These are phyloP conservation scores for Ogataea hybrid DNA, from an alignment of 1,139 yeast genomes.

Conservation along the genomic window DNA sequence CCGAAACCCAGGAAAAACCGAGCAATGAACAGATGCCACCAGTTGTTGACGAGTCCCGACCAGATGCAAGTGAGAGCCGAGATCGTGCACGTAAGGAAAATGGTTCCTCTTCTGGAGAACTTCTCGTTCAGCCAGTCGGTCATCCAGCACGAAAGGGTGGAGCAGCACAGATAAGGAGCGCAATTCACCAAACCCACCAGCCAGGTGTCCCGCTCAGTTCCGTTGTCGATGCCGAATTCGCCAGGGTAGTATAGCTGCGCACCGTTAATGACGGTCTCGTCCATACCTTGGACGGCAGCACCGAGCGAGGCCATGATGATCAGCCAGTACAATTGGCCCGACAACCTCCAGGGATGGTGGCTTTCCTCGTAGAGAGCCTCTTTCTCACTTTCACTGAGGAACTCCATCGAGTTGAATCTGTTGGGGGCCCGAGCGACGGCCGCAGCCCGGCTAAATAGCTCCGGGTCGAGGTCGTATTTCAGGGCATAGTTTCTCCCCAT, in stretches of 20 bases:
- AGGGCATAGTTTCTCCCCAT: slow-evolving; percentile 72
- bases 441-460: slow-evolving; percentile 72
- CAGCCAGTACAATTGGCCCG: slow-evolving; percentile 57
- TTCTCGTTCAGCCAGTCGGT: slow-evolving; percentile 64
- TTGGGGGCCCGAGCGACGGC: slow-evolving; percentile 69
- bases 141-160: slow-evolving; percentile 68
- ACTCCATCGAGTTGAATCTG: slow-evolving; percentile 56
- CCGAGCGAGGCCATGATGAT: slow-evolving; percentile 79
- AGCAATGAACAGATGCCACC: slow-evolving; percentile 77
- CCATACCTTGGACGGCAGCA: slow-evolving; percentile 94
- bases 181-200: slow-evolving; percentile 74
- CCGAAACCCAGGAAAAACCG: slow-evolving; percentile 74
- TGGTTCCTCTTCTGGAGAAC: slow-evolving; percentile 73
- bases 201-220: slow-evolving; percentile 56
- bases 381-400: slow-evolving; percentile 59
- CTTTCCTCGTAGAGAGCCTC: slow-evolving; percentile 48
- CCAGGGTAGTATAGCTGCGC: slow-evolving; percentile 71
- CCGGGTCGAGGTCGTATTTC: slow-evolving; percentile 60
- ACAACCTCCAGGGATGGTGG: slow-evolving; percentile 67
- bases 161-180: slow-evolving; percentile 78
- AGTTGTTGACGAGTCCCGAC: slow-evolving; percentile 69
- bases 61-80: slow-evolving; percentile 72
- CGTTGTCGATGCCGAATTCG: slow-evolving; percentile 49
- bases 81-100: slow-evolving; percentile 63
- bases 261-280: slow-evolving; percentile 84